Percentiles rank a stretch among this genome's conserved stretches.
phyloP scores from a whole-genome alignment of 2,329 filamentous ascomycete species.

The Boeremia lycopersici region DNA sequence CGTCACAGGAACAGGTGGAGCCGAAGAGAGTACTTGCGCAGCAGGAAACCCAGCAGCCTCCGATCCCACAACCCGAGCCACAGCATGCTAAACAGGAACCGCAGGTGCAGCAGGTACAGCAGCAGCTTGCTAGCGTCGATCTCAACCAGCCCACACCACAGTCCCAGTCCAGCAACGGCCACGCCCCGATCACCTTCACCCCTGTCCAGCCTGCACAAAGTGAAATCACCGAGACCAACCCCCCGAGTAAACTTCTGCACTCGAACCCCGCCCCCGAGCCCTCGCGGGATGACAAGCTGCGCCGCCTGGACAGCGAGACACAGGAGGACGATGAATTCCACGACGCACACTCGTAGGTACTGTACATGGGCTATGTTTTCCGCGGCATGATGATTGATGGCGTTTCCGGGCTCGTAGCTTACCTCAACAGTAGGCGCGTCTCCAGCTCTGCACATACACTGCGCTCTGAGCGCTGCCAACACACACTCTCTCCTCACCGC shows the following conservation, averaged over 20 bases:
- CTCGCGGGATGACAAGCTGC: conserved; percentile 25
- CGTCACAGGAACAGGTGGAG: conserved; percentile 6
- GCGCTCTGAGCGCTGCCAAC: conserved; percentile 7
- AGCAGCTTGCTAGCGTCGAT: conserved; percentile 15
- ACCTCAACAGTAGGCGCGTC: conserved; percentile 14
- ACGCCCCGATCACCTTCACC: conserved; percentile 9
- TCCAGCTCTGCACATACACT: conserved; percentile 8
- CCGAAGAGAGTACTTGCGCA: conserved; percentile 5
- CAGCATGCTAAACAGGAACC: conserved; percentile 9
- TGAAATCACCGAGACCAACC: conserved; percentile 24
- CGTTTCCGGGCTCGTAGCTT: conserved; percentile 12
- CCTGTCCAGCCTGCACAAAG: conserved; percentile 7
- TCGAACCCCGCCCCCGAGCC: conserved; percentile 30
- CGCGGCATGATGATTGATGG: conserved; percentile 8
- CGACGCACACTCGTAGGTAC: conserved; percentile 51
- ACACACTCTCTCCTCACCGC: conserved; percentile 3
- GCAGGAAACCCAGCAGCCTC: conserved; percentile 1
- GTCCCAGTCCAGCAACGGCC: background rate
- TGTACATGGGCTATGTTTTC: conserved; percentile 2
- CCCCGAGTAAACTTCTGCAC: conserved; percentile 36
- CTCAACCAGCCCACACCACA: conserved; percentile 20
- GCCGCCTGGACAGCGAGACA: conserved; percentile 51
- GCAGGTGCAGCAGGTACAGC: conserved; percentile 14
- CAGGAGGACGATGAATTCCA: conserved; percentile 55
- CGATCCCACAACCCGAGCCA: background rate